Conservation (phyloP, 176 grass and related monocot genomes). For the Areca catechu region DNA sequence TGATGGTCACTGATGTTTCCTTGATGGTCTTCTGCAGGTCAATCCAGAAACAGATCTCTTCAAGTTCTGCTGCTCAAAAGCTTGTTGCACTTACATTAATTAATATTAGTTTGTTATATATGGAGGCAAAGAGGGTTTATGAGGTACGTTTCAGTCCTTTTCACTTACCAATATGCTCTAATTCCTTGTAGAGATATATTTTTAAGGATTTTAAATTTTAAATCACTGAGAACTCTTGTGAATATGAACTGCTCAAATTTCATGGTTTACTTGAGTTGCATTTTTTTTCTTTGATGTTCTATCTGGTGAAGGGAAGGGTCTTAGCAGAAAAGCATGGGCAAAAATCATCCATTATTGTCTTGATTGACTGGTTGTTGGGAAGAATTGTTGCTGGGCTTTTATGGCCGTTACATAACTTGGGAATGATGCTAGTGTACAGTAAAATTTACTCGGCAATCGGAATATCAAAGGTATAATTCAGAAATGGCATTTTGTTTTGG, state of each 20-base stretch:
- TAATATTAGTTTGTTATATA: conserved; percentile 85
- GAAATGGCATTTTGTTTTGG: not conserved
- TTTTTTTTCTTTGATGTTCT: conserved; percentile 16
- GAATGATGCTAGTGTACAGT: conserved; percentile 59
- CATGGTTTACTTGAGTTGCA: too few species aligned
- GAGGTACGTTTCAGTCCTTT: conserved; percentile 22
- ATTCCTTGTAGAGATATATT: too few species aligned
- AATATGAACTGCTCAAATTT: too few species aligned
- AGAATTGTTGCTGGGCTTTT: conserved; percentile 50
- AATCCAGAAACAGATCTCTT: conserved; percentile 78
- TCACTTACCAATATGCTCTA: too few species aligned
- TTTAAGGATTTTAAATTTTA: too few species aligned
- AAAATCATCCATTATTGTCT: conserved; percentile 35
- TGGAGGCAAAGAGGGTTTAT: conserved; percentile 73
- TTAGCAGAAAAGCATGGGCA: conserved; percentile 39
- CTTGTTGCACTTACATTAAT: conserved; percentile 61
- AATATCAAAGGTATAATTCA: conserved; percentile 72
- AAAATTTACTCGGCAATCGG: conserved; percentile 85
- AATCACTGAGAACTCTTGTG: too few species aligned
- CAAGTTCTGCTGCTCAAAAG: conserved; percentile 50
- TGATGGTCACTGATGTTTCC: conserved; percentile 17
- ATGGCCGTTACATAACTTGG: conserved; percentile 91
- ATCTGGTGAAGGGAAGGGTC: conserved; percentile 57
- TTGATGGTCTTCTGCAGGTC: conserved; percentile 53
- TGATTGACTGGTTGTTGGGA: conserved; percentile 55